These are phyloP conservation scores for Myriangium duriaei DNA, from an alignment of 2,329 filamentous ascomycete genomes.

Conservation along the genomic window DNA sequence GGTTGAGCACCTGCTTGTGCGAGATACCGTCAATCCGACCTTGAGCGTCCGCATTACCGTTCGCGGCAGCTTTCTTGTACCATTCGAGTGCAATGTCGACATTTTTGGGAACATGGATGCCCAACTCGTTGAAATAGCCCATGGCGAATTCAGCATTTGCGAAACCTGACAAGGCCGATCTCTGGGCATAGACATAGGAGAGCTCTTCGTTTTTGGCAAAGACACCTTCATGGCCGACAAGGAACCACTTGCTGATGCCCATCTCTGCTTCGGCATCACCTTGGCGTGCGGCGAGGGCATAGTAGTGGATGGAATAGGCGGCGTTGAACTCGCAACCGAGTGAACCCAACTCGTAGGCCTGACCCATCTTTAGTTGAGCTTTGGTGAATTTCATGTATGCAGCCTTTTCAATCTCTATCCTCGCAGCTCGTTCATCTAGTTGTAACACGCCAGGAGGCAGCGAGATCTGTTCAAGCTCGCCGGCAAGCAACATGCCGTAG, in stretches of 20 bases:
- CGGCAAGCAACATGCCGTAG: conserved; percentile 80
- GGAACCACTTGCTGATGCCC: conserved; percentile 95
- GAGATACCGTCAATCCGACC: conserved; percentile 72
- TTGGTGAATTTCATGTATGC: conserved; percentile 93
- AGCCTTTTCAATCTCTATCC: conserved; percentile 88
- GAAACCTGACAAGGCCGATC: conserved; percentile 69
- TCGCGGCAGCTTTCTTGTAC: conserved; percentile 81
- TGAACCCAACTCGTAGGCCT: conserved; percentile 87
- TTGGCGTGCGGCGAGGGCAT: conserved; percentile 80
- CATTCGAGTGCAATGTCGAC: conserved; percentile 70
- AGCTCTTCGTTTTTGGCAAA: conserved; percentile 94
- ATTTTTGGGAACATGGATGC: conserved; percentile 78
- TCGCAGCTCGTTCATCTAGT: conserved; percentile 59
- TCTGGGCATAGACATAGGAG: conserved; percentile 79
- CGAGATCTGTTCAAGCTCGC: conserved; percentile 80
- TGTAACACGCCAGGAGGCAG: conserved; percentile 62
- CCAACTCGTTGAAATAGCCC: conserved; percentile 95
- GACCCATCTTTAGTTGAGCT: conserved; percentile 93
- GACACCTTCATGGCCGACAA: conserved; percentile 84
- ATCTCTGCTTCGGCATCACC: conserved; percentile 89
- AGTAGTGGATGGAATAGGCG: conserved; percentile 86
- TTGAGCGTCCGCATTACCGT: conserved; percentile 82
- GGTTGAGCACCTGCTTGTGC: conserved; percentile 64
- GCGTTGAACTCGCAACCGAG: conserved; percentile 92
- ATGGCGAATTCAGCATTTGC: conserved; percentile 91